These are phyloP conservation scores for Lotus japonicus DNA, from an alignment of 306 rosid genomes.

Conservation along the genomic window DNA sequence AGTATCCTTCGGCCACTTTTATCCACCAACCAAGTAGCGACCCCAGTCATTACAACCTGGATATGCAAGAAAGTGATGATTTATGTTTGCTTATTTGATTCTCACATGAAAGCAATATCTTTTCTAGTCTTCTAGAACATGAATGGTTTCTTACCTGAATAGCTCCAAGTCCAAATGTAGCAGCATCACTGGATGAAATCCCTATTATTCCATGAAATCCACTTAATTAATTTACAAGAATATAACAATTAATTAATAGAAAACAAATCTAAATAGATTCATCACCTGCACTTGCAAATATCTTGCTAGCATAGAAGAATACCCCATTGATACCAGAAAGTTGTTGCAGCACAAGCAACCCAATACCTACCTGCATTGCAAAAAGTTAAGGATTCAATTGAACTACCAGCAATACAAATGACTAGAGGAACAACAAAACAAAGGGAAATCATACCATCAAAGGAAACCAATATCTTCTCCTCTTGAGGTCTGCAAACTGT, in stretches of 20 bases:
- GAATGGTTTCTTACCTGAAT: conserved; percentile 39
- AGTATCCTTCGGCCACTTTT: conserved; percentile 64
- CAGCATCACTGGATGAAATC: conserved; percentile 47
- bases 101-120: not conserved
- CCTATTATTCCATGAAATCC: conserved; percentile 26
- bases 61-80: not conserved
- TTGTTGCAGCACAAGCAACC: conserved; percentile 65
- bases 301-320: conserved; percentile 61
- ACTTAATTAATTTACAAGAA: not conserved
- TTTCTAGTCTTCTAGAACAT: not conserved
- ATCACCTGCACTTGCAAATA: conserved; percentile 62
- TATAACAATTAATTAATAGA: not conserved
- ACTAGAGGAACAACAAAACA: not conserved
- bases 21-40: conserved; percentile 59
- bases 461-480: conserved; percentile 76
- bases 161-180: conserved; percentile 59
- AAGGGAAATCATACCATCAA: conserved; percentile 40
- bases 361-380: conserved; percentile 49
- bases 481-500: conserved; percentile 52
- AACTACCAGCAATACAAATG: too few relatives aligned
- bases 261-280: not conserved
- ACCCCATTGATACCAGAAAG: conserved; percentile 67
- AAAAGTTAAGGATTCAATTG: not conserved
- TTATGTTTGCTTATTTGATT: not conserved
- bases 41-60: conserved; percentile 53